Evolutionary conservation across 2,329 filamentous ascomycete genomes (phyloP).

Genomic region (Penicillium concentricum): DNA sequence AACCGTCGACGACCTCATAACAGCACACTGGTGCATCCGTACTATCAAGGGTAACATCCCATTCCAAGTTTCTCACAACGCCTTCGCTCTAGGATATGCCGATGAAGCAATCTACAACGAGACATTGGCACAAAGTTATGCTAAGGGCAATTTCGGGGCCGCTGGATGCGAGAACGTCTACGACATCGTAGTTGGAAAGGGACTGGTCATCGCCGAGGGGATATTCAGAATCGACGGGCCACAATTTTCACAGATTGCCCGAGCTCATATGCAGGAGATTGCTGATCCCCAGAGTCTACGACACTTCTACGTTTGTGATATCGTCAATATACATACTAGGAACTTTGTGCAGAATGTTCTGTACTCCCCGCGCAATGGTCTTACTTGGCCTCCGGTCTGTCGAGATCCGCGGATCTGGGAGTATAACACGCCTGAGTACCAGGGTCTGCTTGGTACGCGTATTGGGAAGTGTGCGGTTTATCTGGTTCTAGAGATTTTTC

Average conservation of each 20-base stretch:
- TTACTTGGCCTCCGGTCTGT: background rate
- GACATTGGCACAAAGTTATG: background rate
- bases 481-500: background rate
- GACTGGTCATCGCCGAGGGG: background rate
- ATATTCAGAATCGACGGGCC: background rate
- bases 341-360: background rate
- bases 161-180: background rate
- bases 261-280: background rate
- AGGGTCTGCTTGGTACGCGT: conserved; percentile 1
- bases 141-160: background rate
- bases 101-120: background rate
- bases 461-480: conserved; percentile 1
- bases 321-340: background rate
- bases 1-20: background rate
- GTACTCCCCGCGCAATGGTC: background rate
- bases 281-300: background rate
- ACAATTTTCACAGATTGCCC: background rate
- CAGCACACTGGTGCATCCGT: background rate
- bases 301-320: background rate
- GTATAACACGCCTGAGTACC: conserved; percentile 1
- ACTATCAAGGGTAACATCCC: background rate
- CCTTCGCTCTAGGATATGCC: background rate
- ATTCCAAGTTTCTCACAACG: background rate
- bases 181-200: background rate
- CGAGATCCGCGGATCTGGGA: background rate